Evolutionary conservation across 441 rosid species (phyloP).

Genomic region (Gossypium trilobum): DNA sequence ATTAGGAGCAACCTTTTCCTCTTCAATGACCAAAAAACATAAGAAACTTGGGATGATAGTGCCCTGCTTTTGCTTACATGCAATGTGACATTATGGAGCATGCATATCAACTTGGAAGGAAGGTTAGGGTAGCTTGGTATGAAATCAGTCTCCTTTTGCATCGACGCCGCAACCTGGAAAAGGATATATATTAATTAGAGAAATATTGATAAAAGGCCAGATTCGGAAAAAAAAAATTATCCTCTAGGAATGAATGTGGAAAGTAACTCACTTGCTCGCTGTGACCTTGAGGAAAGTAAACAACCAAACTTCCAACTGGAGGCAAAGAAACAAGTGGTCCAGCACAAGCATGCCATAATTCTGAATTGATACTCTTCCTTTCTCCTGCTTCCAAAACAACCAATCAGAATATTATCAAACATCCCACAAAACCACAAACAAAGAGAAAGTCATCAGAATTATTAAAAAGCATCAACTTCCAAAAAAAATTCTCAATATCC

Average conservation of each 20-base stretch:
- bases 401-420: conserved; percentile 16
- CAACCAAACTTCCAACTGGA: conserved; percentile 89
- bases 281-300: conserved; percentile 98
- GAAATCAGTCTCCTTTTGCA: conserved; percentile 83
- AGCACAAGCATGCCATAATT: conserved; percentile 97
- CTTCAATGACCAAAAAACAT: conserved; percentile 6
- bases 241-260: conserved; percentile 13
- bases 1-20: neutral
- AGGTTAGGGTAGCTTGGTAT: conserved; percentile 90
- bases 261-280: conserved; percentile 70
- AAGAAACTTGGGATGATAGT: neutral
- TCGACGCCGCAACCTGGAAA: conserved; percentile 81
- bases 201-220: conserved; percentile 11
- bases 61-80: conserved; percentile 54
- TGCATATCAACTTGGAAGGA: conserved; percentile 80
- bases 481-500: neutral
- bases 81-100: conserved; percentile 78
- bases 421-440: neutral
- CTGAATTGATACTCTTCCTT: conserved; percentile 69
- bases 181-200: neutral
- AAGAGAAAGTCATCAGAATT: neutral
- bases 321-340: conserved; percentile 89
- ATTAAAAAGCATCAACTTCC: conserved; percentile 7
- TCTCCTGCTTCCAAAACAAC: conserved; percentile 45
- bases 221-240: neutral